phyloP scores from a whole-genome alignment of 306 rosid genomes.

The Sesbania bispinosa region DNA sequence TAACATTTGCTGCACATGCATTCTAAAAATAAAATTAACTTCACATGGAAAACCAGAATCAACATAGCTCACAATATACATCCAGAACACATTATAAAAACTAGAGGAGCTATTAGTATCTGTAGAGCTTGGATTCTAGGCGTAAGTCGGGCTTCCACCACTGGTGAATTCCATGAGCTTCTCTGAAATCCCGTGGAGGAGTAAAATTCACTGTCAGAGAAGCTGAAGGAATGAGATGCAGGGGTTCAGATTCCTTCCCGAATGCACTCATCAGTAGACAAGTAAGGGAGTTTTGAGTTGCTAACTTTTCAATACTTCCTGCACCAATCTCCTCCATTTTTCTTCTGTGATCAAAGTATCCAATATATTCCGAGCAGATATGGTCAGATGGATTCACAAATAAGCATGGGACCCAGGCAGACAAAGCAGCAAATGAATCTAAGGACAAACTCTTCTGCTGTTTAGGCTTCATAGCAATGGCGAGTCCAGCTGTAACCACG shows the following conservation, averaged over 20 bases:
- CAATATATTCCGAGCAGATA: constrained; percentile 72
- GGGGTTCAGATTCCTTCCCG: constrained; percentile 70
- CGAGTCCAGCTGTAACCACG: constrained; percentile 72
- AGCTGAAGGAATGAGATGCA: constrained; percentile 93
- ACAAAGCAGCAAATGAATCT: constrained; percentile 57
- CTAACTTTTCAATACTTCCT: constrained; percentile 71
- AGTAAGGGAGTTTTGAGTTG: constrained; percentile 72
- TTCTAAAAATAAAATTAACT: background rate
- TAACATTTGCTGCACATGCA: background rate
- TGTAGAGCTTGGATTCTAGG: constrained; percentile 43
- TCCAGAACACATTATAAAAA: background rate
- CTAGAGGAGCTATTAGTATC: constrained; percentile 35
- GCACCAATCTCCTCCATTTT: constrained; percentile 87
- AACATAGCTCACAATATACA: background rate
- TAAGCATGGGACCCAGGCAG: constrained; percentile 71
- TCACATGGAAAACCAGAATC: constrained; percentile 24
- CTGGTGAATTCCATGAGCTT: constrained; percentile 94
- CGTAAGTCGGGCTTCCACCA: constrained; percentile 76
- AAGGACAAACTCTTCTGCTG: constrained; percentile 32
- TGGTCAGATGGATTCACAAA: constrained; percentile 80
- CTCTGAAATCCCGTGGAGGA: constrained; percentile 49
- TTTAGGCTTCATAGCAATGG: constrained; percentile 66
- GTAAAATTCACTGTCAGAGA: constrained; percentile 41
- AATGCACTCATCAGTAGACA: constrained; percentile 59
- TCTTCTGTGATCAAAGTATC: constrained; percentile 83